Percentiles rank a stretch among this genome's conserved stretches.
phyloP scores from a whole-genome alignment of 495 filamentous ascomycete genomes.

The Aspergillus nanangensis region DNA sequence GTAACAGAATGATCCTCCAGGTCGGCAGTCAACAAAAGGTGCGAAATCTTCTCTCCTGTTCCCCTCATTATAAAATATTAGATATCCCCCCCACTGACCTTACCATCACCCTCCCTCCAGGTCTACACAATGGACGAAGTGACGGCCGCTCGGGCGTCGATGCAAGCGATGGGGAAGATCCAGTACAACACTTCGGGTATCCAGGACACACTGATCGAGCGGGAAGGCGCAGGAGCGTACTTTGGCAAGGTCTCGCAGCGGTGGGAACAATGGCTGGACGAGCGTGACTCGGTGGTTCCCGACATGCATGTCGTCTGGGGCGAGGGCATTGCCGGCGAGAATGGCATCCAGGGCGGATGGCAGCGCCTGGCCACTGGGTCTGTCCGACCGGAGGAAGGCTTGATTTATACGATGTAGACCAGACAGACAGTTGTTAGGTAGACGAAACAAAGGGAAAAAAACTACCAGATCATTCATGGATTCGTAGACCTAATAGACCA shows the following conservation, averaged over 20 bases:
- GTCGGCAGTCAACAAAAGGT: slow-evolving; percentile 39
- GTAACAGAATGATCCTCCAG: slow-evolving; percentile 27
- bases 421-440: too few species aligned
- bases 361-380: slow-evolving; percentile 34
- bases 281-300: slow-evolving; percentile 23
- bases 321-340: slow-evolving; percentile 31
- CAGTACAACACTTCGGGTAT: slow-evolving; percentile 42
- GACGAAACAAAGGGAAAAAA: too few species aligned
- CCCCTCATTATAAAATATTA: too few species aligned
- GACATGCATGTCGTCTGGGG: slow-evolving; percentile 37
- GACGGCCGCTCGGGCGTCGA: neutral
- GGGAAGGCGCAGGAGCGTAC: slow-evolving; percentile 25
- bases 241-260: slow-evolving; percentile 16
- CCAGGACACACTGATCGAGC: slow-evolving; percentile 29
- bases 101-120: too few species aligned
- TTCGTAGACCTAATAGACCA: too few species aligned
- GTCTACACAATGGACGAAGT: slow-evolving; percentile 24
- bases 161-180: slow-evolving; percentile 17
- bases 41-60: too few species aligned
- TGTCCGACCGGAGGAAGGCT: slow-evolving; percentile 30
- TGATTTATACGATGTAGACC: slow-evolving; percentile 11
- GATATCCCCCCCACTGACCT: too few species aligned
- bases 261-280: slow-evolving; percentile 31
- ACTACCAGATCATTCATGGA: too few species aligned
- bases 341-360: slow-evolving; percentile 40